Evolutionary conservation across 768 basidiomycete genomes (phyloP).

Genomic region (Calocybe indica): DNA sequence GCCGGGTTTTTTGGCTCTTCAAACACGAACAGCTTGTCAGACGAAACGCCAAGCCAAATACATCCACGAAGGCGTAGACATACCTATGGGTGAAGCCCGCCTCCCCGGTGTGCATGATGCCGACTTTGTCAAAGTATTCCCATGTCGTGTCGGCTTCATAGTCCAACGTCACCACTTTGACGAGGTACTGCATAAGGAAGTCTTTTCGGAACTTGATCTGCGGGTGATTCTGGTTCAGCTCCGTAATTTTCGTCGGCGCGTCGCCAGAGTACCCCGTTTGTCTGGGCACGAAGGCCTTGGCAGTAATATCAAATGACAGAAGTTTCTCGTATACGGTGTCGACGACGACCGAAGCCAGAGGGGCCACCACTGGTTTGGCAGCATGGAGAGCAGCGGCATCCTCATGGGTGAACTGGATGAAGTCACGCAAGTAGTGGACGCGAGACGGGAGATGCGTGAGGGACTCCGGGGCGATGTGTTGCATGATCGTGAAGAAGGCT

Average conservation of each 20-base stretch:
- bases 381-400: conserved; percentile 37
- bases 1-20: conserved; percentile 18
- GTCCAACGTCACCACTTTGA: conserved; percentile 37
- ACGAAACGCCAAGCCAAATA: too few species aligned
- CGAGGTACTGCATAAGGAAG: conserved; percentile 25
- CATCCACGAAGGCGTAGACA: background rate
- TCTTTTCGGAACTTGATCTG: conserved; percentile 43
- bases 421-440: conserved; percentile 37
- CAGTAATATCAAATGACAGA: conserved; percentile 38
- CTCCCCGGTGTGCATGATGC: conserved; percentile 43
- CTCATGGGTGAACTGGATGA: conserved; percentile 34
- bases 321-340: conserved; percentile 42
- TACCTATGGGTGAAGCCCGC: conserved; percentile 38
- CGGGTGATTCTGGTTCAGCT: conserved; percentile 35
- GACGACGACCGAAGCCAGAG: conserved; percentile 36
- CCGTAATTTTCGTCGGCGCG: conserved; percentile 28
- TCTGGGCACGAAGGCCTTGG: conserved; percentile 27
- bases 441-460: conserved; percentile 28
- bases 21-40: background rate
- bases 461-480: conserved; percentile 17
- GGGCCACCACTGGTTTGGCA: conserved; percentile 32
- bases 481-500: conserved; percentile 14
- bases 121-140: conserved; percentile 44
- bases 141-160: conserved; percentile 34
- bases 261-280: conserved; percentile 36